These are phyloP conservation scores for Sistotremastrum suecicum DNA, from an alignment of 768 basidiomycete genomes.

Conservation along the genomic window DNA sequence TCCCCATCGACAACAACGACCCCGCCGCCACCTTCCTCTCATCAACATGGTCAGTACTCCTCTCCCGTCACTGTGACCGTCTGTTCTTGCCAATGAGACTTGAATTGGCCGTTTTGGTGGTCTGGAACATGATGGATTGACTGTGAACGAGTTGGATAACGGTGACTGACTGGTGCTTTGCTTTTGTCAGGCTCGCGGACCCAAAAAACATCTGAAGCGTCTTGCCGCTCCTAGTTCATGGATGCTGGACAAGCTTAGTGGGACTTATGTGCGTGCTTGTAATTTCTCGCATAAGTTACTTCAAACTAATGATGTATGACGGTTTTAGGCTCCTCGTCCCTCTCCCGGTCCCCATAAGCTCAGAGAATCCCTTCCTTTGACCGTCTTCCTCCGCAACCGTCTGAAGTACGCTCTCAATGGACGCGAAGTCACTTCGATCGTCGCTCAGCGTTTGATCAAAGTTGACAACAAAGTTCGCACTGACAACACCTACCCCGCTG, in stretches of 20 bases:
- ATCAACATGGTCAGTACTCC: conserved; percentile 21
- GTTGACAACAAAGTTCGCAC: conserved; percentile 98
- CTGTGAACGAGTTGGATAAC: not conserved
- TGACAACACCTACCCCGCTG: conserved; percentile 91
- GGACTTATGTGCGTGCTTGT: conserved; percentile 63
- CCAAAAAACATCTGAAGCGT: conserved; percentile 98
- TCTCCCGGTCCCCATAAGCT: conserved; percentile 99
- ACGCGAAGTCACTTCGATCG: conserved; percentile 89
- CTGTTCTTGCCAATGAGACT: no score
- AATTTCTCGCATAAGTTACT: not conserved
- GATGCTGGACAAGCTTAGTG: conserved; percentile 99
- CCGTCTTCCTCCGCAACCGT: conserved; percentile 95
- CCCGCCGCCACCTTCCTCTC: conserved; percentile 13
- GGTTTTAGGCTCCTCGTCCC: conserved; percentile 74
- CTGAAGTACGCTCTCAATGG: conserved; percentile 98
- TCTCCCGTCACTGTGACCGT: no score
- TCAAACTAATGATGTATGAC: conserved; percentile 2
- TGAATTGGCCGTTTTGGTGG: no score
- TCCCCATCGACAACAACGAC: conserved; percentile 20
- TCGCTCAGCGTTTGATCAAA: conserved; percentile 94
- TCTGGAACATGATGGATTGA: not conserved
- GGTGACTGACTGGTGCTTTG: not conserved
- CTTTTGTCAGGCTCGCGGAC: conserved; percentile 73
- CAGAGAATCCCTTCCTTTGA: conserved; percentile 93
- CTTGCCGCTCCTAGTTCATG: conserved; percentile 94